Conservation (phyloP, 257 asterid genomes). For the Nicotiana paniculata region DNA sequence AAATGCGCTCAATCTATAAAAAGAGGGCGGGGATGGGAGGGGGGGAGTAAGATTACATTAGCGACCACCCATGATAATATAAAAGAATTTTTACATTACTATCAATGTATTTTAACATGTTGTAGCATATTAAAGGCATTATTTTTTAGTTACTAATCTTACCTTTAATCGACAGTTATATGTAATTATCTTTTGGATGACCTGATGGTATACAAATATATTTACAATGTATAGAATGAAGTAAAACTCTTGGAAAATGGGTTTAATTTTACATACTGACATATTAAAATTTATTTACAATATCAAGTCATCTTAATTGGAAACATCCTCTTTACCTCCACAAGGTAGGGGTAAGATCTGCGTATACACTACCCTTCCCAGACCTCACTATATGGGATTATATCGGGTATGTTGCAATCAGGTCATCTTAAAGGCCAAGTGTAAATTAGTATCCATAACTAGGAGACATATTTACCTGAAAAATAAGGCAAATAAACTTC, state of each 20-base stretch:
- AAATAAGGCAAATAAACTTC: too few relatives aligned
- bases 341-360: too few relatives aligned
- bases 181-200: background rate
- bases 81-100: background rate
- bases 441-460: background rate
- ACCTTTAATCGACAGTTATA: background rate
- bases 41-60: background rate
- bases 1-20: conserved; percentile 10
- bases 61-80: background rate
- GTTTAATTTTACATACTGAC: too few relatives aligned
- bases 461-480: background rate
- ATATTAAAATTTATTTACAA: too few relatives aligned
- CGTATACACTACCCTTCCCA: too few relatives aligned
- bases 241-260: background rate
- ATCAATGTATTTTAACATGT: too few relatives aligned
- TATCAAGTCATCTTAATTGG: background rate
- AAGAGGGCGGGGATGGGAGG: background rate
- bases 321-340: too few relatives aligned
- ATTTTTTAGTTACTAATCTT: background rate
- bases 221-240: too few relatives aligned
- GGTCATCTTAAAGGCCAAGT: background rate
- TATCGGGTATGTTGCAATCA: too few relatives aligned
- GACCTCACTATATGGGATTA: too few relatives aligned
- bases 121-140: too few relatives aligned
- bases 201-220: too few relatives aligned